phyloP scores from a whole-genome alignment of 768 basidiomycete genomes.

The Multifurca ochricompacta region DNA sequence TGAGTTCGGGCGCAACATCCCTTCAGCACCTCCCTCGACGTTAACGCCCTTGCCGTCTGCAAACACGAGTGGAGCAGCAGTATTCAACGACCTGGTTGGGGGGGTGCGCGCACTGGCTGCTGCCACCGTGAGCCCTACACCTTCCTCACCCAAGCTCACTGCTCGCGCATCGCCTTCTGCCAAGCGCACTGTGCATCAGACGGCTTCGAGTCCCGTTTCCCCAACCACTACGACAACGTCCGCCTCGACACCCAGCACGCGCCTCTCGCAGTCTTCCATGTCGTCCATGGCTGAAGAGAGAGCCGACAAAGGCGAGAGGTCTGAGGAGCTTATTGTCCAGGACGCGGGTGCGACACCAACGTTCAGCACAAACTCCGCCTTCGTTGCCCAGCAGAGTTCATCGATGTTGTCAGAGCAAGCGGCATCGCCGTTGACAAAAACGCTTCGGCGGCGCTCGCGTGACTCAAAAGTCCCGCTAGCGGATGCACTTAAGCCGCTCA shows the following conservation, averaged over 20 bases:
- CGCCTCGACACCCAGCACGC: constrained; percentile 25
- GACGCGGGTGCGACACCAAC: constrained; percentile 45
- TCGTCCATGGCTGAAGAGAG: constrained; percentile 34
- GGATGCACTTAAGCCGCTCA: constrained; percentile 24
- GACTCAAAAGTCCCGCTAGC: constrained; percentile 21
- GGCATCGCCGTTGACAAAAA: neutral
- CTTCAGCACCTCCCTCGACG: constrained; percentile 21
- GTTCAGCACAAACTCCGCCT: constrained; percentile 26
- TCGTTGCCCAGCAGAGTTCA: neutral
- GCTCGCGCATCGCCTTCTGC: constrained; percentile 15
- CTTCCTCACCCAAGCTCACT: constrained; percentile 19
- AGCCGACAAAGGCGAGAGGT: neutral
- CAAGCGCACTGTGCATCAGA: constrained; percentile 14
- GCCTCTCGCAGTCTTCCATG: constrained; percentile 39
- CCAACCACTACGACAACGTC: constrained; percentile 25
- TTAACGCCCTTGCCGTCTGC: constrained; percentile 13
- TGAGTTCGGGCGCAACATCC: constrained; percentile 35
- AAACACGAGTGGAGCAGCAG: constrained; percentile 25
- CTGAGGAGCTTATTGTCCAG: constrained; percentile 34
- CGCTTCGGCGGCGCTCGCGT: constrained; percentile 26
- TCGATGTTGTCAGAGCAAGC: neutral
- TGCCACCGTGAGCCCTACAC: constrained; percentile 30
- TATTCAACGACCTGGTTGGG: constrained; percentile 57
- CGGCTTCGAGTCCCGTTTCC: constrained; percentile 11
- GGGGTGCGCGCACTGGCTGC: constrained; percentile 57